Base-by-base conservation (phyloP, 1,284 basidiomycete species). In the Sanghuangporus weigelae region DNA sequence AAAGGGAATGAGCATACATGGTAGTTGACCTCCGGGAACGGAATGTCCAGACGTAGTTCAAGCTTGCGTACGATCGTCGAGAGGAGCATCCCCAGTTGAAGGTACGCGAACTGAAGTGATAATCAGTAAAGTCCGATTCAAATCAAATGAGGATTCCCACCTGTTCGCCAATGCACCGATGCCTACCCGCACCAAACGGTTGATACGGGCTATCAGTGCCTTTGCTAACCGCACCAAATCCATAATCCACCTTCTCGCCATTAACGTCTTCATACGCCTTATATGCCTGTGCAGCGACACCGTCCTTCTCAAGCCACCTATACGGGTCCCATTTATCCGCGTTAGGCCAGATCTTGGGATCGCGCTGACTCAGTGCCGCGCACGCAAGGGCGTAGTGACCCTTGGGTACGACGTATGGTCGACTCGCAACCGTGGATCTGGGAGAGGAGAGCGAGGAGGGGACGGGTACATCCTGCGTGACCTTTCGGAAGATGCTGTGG, bases 171-270 rank as follows among this genome's bases (percentile, higher is more conserved):
- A 97, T 96, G 75, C 96, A 98, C 65, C 95, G 81, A 77, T 98
- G 95, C 69, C 93, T 82, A 31, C 95, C 96, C 53, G 96, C 96
- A 63, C 96, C 97, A 72, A 99, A 99, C 1, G 96, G 97, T 73
- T 96, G 90, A 74, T 98, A 98, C 38, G 88, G 87, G 66, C 88
- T 91, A 66, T 94, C 91, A 12, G 94, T 96, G 58, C 93, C 93
- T 77, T 96, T 96, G 75, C 89, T 92, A 50, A 96, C 93, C 70
- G 85, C 85, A 60, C 96, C 97, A 74, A 95, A 99, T 1, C 96
- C 97, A 71, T 91, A 99, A 76, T 99, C 96, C 64, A 97, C 82
- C 79, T 93, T 94, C 74, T 96, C 93, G 58, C 90, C 91, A 39
- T 76, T 77, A 67, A 84, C 85, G 69, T 92, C 91, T 59, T 80